phyloP scores from a whole-genome alignment of 2,329 filamentous ascomycete genomes.

The Fusarium odoratissimum region DNA sequence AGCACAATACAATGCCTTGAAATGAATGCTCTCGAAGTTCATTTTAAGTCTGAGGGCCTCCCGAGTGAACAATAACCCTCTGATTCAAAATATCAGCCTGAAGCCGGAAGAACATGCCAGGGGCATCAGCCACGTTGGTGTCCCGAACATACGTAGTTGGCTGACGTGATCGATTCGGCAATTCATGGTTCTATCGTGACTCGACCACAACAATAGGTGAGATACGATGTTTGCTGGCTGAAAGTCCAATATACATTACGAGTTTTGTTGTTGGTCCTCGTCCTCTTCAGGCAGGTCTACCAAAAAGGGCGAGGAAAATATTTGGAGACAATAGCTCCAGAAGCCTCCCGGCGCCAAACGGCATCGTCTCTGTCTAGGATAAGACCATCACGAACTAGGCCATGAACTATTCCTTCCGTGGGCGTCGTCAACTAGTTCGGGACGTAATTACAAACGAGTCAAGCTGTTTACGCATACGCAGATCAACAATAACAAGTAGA shows the following conservation, averaged over 20 bases:
- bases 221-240: not conserved
- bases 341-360: slow-evolving; percentile 26
- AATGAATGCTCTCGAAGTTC: not conserved
- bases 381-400: not conserved
- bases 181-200: slow-evolving; percentile 14
- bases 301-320: not conserved
- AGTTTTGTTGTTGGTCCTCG: not conserved
- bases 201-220: not conserved
- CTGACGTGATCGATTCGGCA: slow-evolving; percentile 35
- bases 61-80: not conserved
- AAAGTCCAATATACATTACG: not conserved
- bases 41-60: not conserved
- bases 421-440: not conserved
- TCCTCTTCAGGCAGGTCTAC: not conserved
- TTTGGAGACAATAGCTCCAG: slow-evolving; percentile 12
- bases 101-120: not conserved
- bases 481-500: not conserved
- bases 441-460: not conserved
- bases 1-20: not conserved
- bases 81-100: not conserved
- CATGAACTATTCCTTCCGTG: not conserved
- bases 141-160: slow-evolving; percentile 4
- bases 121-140: slow-evolving; percentile 2
- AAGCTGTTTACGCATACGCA: slow-evolving; percentile 2
- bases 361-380: slow-evolving; percentile 9